Conservation (phyloP, 768 basidiomycete genomes). For the Agaricus bisporus region DNA sequence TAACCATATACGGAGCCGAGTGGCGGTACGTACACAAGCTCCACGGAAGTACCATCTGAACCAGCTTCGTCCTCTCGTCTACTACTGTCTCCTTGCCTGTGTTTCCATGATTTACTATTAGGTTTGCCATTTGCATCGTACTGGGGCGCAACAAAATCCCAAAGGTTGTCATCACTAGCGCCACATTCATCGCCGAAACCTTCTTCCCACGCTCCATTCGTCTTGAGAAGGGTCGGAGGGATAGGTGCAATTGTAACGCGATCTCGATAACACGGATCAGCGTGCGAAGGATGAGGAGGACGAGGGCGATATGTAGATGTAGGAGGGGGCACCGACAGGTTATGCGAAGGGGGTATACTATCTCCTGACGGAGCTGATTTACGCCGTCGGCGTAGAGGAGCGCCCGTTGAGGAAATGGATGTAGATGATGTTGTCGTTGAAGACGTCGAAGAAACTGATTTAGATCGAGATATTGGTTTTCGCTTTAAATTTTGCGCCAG, state of each 20-base stretch:
- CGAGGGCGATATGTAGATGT: slow-evolving; percentile 13
- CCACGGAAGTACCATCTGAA: slow-evolving; percentile 47
- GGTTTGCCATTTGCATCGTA: slow-evolving; percentile 6
- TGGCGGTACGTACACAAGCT: slow-evolving; percentile 67
- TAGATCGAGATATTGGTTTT: slow-evolving; percentile 27
- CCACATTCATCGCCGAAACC: slow-evolving; percentile 42
- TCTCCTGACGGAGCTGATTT: slow-evolving; percentile 13
- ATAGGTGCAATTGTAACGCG: slow-evolving; percentile 44
- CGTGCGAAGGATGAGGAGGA: slow-evolving; percentile 24
- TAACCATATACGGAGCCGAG: slow-evolving; percentile 29
- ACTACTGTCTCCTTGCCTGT: slow-evolving; percentile 10
- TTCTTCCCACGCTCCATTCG: slow-evolving; percentile 49
- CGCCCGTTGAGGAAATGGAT: slow-evolving; percentile 29
- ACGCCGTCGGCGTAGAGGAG: slow-evolving; percentile 19
- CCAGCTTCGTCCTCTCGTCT: slow-evolving; percentile 18
- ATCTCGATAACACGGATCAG: slow-evolving; percentile 15
- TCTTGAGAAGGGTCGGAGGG: slow-evolving; percentile 80
- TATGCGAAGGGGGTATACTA: slow-evolving; percentile 21
- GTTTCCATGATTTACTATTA: slow-evolving; percentile 7
- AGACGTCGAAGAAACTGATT: slow-evolving; percentile 37
- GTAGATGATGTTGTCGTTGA: slow-evolving; percentile 35
- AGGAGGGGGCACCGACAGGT: slow-evolving; percentile 18
- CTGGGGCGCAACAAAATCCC: slow-evolving; percentile 14
- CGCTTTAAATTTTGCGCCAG: slow-evolving; percentile 15
- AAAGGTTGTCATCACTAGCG: slow-evolving; percentile 26